Evolutionary conservation across 805 yeast genomes (phyloP).

Genomic region (Ogataea philodendri): DNA sequence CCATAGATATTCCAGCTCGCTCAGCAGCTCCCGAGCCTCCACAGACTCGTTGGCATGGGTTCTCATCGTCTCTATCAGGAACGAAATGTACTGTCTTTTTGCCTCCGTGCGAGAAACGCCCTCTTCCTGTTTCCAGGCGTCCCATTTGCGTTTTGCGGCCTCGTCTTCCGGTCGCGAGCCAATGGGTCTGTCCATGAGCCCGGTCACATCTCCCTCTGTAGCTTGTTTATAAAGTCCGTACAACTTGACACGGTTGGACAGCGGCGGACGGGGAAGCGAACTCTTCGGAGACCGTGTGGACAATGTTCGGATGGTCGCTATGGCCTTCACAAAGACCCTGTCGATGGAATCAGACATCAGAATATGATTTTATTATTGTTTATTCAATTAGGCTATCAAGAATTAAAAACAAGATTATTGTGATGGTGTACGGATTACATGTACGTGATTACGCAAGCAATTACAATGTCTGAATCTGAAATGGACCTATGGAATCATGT

Average conservation of each 20-base stretch:
- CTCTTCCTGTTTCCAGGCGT: slow-evolving; percentile 77
- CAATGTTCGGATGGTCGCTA: slow-evolving; percentile 70
- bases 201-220: slow-evolving; percentile 79
- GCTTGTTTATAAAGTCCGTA: slow-evolving; percentile 89
- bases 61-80: slow-evolving; percentile 69
- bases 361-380: slow-evolving; percentile 7
- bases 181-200: slow-evolving; percentile 62
- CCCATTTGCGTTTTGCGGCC: slow-evolving; percentile 73
- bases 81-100: slow-evolving; percentile 65
- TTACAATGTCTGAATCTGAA: slow-evolving; percentile 50
- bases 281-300: slow-evolving; percentile 63
- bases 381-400: slow-evolving; percentile 11
- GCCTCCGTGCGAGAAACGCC: slow-evolving; percentile 72
- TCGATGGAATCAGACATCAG: slow-evolving; percentile 59
- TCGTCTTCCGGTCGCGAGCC: slow-evolving; percentile 62
- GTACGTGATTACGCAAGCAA: not conserved
- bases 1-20: slow-evolving; percentile 73
- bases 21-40: slow-evolving; percentile 62
- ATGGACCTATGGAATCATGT: slow-evolving; percentile 64
- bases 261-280: slow-evolving; percentile 72
- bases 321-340: slow-evolving; percentile 79
- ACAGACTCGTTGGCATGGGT: slow-evolving; percentile 63
- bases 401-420: no score
- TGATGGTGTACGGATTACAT: no score
- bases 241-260: slow-evolving; percentile 61